Percentiles rank a stretch among this genome's conserved stretches.
These are phyloP conservation scores for Astrocystis sublimbata DNA, from an alignment of 495 filamentous ascomycete genomes.

Conservation along the genomic window DNA sequence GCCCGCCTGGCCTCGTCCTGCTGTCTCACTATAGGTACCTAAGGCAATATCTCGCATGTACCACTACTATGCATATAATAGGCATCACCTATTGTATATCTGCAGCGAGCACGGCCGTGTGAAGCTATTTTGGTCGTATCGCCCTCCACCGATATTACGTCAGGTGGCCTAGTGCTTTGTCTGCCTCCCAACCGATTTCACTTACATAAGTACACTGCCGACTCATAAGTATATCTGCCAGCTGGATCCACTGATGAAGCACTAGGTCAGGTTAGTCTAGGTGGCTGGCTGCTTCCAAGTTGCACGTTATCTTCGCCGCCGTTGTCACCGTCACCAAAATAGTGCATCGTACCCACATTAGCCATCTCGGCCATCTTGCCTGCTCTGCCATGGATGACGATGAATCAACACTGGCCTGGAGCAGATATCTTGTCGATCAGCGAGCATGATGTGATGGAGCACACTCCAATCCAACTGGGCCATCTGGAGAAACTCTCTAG, in stretches of 20 bases:
- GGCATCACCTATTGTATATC: background rate
- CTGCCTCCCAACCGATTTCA: background rate
- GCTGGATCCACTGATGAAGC: too few species aligned
- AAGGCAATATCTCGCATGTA: too few species aligned
- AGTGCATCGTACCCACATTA: background rate
- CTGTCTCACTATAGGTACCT: background rate
- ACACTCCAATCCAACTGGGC: too few species aligned
- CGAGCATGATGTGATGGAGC: conserved; percentile 12
- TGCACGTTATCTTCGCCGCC: background rate
- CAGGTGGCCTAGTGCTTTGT: conserved; percentile 12
- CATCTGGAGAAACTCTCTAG: background rate
- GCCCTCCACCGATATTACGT: conserved; percentile 9
- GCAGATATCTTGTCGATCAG: conserved; percentile 3
- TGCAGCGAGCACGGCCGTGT: background rate
- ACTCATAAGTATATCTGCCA: too few species aligned
- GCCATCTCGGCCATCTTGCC: too few species aligned
- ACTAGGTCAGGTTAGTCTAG: background rate
- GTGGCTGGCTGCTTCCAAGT: background rate
- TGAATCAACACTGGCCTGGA: background rate
- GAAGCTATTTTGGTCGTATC: conserved; percentile 12
- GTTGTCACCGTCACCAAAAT: conserved; percentile 2
- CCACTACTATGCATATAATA: too few species aligned
- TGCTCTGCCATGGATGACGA: background rate
- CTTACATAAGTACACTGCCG: background rate
- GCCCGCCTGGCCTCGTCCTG: background rate